Evolutionary conservation across 768 basidiomycete species (phyloP).

Genomic region (Tricholoma hemisulphureum): DNA sequence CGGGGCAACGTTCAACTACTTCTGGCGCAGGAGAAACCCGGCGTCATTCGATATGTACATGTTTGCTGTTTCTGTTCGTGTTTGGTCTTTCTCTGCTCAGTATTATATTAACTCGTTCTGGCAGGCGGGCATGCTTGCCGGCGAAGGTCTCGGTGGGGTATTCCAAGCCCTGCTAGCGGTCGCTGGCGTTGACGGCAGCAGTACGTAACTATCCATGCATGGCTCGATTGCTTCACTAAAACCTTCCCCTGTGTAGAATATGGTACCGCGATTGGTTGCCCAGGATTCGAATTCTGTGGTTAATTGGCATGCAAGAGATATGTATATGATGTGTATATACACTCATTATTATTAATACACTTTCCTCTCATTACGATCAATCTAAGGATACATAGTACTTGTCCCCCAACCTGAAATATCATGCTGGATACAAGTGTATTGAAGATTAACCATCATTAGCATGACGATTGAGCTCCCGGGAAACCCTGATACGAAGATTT

Average conservation of each 20-base stretch:
- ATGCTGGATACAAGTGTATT: too few species aligned
- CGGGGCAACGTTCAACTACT: conserved; percentile 45
- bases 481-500: too few species aligned
- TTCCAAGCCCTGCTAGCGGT: conserved; percentile 56
- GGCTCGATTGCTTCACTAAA: not conserved
- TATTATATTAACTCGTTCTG: not conserved
- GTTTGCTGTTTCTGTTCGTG: conserved; percentile 48
- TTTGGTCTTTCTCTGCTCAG: not conserved
- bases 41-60: conserved; percentile 53
- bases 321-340: not conserved
- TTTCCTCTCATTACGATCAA: not conserved
- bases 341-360: not conserved
- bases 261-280: conserved; percentile 55
- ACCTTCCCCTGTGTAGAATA: conserved; percentile 27
- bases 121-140: conserved; percentile 51
- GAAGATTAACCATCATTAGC: too few species aligned
- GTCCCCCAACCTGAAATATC: too few species aligned
- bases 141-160: conserved; percentile 62
- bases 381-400: too few species aligned
- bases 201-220: conserved; percentile 27
- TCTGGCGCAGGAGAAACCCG: conserved; percentile 49
- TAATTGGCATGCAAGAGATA: conserved; percentile 20
- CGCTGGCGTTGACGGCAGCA: conserved; percentile 47
- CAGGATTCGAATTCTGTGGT: conserved; percentile 51
- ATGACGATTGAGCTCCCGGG: too few species aligned